Percentiles rank a stretch among this genome's conserved stretches.
These are phyloP conservation scores for Annona squamosa DNA, from an alignment of 164 flowering plant species.

Conservation along the genomic window DNA sequence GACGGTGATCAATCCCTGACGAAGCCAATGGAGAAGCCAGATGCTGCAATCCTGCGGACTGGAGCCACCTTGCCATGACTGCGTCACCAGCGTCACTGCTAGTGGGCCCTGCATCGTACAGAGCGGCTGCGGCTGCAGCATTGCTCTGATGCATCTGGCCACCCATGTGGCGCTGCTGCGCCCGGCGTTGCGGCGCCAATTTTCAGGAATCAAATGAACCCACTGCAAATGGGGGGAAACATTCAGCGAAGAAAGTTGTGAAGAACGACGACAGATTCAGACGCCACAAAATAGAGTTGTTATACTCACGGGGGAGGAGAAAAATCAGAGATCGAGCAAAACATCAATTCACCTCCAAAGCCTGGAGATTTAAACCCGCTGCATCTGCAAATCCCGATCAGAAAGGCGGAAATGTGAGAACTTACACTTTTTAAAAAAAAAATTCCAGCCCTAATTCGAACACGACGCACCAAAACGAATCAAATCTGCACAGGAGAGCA, in stretches of 20 bases:
- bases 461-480: neutral
- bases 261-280: neutral
- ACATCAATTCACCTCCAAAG: slow-evolving; percentile 26
- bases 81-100: slow-evolving; percentile 82
- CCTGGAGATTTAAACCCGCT: slow-evolving; percentile 14
- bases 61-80: slow-evolving; percentile 97
- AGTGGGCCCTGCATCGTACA: slow-evolving; percentile 61
- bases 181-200: slow-evolving; percentile 94
- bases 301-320: slow-evolving; percentile 32
- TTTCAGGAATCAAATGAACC: slow-evolving; percentile 43
- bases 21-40: slow-evolving; percentile 94
- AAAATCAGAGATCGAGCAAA: slow-evolving; percentile 32
- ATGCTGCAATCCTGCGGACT: slow-evolving; percentile 98
- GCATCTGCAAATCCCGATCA: slow-evolving; percentile 17
- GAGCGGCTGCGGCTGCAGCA: slow-evolving; percentile 62
- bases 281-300: slow-evolving; percentile 2
- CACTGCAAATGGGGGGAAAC: slow-evolving; percentile 4
- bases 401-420: neutral
- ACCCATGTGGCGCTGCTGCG: slow-evolving; percentile 87
- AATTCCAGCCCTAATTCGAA: slow-evolving; percentile 1
- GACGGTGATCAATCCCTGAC: slow-evolving; percentile 65
- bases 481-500: neutral
- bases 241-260: neutral
- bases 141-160: slow-evolving; percentile 99
- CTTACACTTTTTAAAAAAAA: neutral